A percentile compares a stretch with the other conserved stretches of the same genome.
These are phyloP conservation scores for Colletotrichum trifolii DNA, from an alignment of 2,329 filamentous ascomycete genomes.

Conservation along the genomic window DNA sequence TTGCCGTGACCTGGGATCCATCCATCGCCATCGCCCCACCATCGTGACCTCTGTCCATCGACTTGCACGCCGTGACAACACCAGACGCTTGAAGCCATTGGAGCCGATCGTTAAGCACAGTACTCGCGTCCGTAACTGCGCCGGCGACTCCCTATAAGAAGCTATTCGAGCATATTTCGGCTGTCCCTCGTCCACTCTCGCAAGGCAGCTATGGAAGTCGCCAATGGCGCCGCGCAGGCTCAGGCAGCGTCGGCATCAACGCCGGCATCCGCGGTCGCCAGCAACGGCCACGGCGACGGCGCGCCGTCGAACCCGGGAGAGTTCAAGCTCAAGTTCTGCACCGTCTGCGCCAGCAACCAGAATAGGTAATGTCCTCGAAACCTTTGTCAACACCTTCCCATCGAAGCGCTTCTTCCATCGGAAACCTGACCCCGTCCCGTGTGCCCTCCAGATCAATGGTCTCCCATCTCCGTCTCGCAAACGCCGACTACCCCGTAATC, in stretches of 20 bases:
- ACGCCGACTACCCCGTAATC: slow-evolving; percentile 91
- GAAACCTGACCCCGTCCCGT: no score
- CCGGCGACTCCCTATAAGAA: no score
- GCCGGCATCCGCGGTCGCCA: slow-evolving; percentile 39
- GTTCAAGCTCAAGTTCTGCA: slow-evolving; percentile 96
- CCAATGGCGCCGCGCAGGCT: slow-evolving; percentile 49
- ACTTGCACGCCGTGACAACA: background rate
- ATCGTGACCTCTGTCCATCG: slow-evolving; percentile 7
- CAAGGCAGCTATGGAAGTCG: slow-evolving; percentile 50
- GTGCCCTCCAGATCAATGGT: slow-evolving; percentile 85
- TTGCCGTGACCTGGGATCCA: slow-evolving; percentile 9
- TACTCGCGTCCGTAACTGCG: no score
- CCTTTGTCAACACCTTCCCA: no score
- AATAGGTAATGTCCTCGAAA: slow-evolving; percentile 74
- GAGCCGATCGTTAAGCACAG: no score
- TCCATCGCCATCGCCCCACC: slow-evolving; percentile 16
- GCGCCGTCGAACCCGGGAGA: slow-evolving; percentile 56
- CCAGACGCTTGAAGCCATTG: background rate
- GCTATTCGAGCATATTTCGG: no score
- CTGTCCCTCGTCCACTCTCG: no score
- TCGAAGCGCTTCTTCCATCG: no score
- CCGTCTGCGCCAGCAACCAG: slow-evolving; percentile 98
- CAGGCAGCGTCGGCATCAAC: slow-evolving; percentile 43
- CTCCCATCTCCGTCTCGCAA: slow-evolving; percentile 92
- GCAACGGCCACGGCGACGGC: slow-evolving; percentile 56